phyloP scores from a whole-genome alignment of 768 basidiomycete genomes.

The Mycena epipterygia region DNA sequence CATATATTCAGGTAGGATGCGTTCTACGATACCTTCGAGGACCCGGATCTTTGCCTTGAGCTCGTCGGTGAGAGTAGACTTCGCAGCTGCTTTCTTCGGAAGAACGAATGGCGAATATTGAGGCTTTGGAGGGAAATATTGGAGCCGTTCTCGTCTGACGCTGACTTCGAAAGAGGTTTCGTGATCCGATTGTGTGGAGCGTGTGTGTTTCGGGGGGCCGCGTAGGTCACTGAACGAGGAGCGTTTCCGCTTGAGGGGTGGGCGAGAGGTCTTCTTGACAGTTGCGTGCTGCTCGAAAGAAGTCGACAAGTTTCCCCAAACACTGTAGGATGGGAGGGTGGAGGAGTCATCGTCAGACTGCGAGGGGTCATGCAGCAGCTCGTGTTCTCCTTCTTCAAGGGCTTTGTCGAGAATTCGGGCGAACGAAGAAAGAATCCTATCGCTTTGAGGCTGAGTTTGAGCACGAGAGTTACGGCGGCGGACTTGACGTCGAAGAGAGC shows the following conservation, averaged over 20 bases:
- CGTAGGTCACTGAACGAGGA: slow-evolving; percentile 56
- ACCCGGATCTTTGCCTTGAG: slow-evolving; percentile 53
- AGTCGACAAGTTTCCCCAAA: slow-evolving; percentile 3
- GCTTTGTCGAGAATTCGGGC: slow-evolving; percentile 48
- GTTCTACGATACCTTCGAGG: slow-evolving; percentile 57
- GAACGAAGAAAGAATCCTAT: slow-evolving; percentile 48
- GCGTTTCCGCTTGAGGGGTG: slow-evolving; percentile 47
- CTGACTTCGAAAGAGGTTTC: slow-evolving; percentile 62
- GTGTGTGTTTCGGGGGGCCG: slow-evolving; percentile 58
- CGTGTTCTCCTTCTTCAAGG: slow-evolving; percentile 37
- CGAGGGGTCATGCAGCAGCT: slow-evolving; percentile 1
- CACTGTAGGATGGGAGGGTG: slow-evolving; percentile 9
- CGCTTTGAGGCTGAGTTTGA: slow-evolving; percentile 27
- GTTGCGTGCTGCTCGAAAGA: slow-evolving; percentile 24
- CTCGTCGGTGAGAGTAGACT: slow-evolving; percentile 21
- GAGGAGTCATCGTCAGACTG: slow-evolving; percentile 17
- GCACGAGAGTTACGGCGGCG: slow-evolving; percentile 34
- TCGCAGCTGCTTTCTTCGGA: slow-evolving; percentile 18
- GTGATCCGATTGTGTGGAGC: slow-evolving; percentile 57
- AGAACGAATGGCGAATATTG: slow-evolving; percentile 26
- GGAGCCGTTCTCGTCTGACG: slow-evolving; percentile 52
- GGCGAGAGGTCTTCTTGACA: slow-evolving; percentile 23
- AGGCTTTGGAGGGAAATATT: slow-evolving; percentile 26
- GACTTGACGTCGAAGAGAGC: slow-evolving; percentile 55
- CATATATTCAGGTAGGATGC: slow-evolving; percentile 14